A percentile compares a stretch with the other conserved stretches of the same genome.
phyloP scores from a whole-genome alignment of 495 filamentous ascomycete species.

The Collariella sp. region DNA sequence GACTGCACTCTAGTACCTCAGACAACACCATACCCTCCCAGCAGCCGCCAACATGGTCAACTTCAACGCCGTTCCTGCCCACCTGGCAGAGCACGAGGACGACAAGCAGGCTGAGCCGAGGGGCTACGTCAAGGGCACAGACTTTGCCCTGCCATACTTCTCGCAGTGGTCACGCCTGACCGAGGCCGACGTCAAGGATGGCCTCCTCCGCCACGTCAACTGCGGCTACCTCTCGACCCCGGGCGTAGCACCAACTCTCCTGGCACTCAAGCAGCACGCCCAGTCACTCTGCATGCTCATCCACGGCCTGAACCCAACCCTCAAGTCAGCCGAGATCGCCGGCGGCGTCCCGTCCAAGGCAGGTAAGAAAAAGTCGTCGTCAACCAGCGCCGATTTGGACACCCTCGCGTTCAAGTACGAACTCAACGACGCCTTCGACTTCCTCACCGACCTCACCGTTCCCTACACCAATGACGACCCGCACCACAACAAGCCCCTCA shows the following conservation, averaged over 20 bases:
- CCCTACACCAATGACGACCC: slow-evolving; percentile 41
- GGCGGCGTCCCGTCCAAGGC: slow-evolving; percentile 1
- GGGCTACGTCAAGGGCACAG: slow-evolving; percentile 28
- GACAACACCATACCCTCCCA: neutral
- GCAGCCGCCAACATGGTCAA: neutral
- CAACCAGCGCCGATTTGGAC: slow-evolving; percentile 6
- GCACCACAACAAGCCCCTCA: slow-evolving; percentile 37
- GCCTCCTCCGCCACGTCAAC: slow-evolving; percentile 37
- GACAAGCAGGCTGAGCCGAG: slow-evolving; percentile 17
- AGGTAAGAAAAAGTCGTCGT: neutral
- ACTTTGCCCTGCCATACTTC: slow-evolving; percentile 27
- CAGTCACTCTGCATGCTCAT: slow-evolving; percentile 45
- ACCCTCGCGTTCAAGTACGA: slow-evolving; percentile 11
- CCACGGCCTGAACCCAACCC: slow-evolving; percentile 31
- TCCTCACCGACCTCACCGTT: slow-evolving; percentile 34
- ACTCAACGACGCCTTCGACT: slow-evolving; percentile 42
- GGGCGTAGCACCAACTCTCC: slow-evolving; percentile 39
- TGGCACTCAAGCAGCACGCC: slow-evolving; percentile 47
- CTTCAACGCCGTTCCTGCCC: slow-evolving; percentile 8
- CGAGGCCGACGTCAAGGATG: slow-evolving; percentile 7
- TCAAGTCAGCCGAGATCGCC: slow-evolving; percentile 20
- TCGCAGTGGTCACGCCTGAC: slow-evolving; percentile 24
- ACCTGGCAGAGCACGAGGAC: slow-evolving; percentile 25
- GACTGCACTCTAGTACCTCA: neutral
- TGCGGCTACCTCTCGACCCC: slow-evolving; percentile 45